Percentiles rank a stretch among this genome's conserved stretches.
phyloP scores from a whole-genome alignment of 1,284 basidiomycete species.

The Microbotryum violaceum region DNA sequence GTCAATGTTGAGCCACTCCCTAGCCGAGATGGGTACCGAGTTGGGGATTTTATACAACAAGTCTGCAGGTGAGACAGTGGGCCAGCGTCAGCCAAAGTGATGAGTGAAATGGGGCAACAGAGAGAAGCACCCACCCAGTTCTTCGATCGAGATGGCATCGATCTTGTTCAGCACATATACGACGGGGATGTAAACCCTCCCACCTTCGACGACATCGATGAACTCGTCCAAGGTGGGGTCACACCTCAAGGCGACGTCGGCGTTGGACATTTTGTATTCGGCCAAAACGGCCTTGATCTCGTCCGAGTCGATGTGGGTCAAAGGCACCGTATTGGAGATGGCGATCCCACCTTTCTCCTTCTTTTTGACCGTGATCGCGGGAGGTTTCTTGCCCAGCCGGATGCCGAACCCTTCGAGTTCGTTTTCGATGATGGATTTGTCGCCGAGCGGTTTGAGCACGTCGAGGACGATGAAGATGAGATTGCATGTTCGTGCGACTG shows the following conservation, averaged over 20 bases:
- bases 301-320: conserved; percentile 92
- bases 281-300: conserved; percentile 93
- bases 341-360: conserved; percentile 85
- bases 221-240: conserved; percentile 93
- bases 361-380: conserved; percentile 66
- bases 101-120: background rate
- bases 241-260: conserved; percentile 88
- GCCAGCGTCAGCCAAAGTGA: background rate
- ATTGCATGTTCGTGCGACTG: conserved; percentile 94
- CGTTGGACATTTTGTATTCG: conserved; percentile 81
- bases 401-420: conserved; percentile 50
- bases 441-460: conserved; percentile 90
- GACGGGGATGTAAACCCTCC: conserved; percentile 85
- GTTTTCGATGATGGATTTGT: conserved; percentile 58
- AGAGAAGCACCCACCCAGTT: conserved; percentile 49
- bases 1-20: conserved; percentile 93
- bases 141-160: conserved; percentile 93
- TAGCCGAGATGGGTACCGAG: conserved; percentile 87
- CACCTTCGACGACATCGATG: conserved; percentile 66
- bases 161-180: conserved; percentile 60
- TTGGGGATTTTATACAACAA: conserved; percentile 83
- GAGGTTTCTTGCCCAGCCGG: conserved; percentile 89
- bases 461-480: conserved; percentile 98
- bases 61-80: conserved; percentile 46
- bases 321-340: conserved; percentile 89